Conservation (phyloP, 2,329 filamentous ascomycete genomes). For the Aspergillus fumigatiaffinis region DNA sequence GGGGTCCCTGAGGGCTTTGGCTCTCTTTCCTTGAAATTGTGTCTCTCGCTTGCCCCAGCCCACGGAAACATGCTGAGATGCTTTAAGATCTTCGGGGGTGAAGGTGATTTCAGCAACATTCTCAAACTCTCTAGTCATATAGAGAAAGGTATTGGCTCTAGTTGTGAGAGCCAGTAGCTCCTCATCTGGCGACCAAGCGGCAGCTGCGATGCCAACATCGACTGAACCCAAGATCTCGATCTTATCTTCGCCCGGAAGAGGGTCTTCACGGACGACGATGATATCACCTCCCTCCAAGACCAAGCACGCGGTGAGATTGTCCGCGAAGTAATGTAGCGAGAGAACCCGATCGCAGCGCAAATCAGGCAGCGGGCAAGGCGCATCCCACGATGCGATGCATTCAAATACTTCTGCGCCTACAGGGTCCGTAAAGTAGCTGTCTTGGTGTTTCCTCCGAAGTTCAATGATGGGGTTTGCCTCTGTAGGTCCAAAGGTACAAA, state of each 20-base stretch:
- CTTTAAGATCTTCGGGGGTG: conserved; percentile 70
- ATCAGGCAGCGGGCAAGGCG: conserved; percentile 72
- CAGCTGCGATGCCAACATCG: conserved; percentile 83
- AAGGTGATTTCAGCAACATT: conserved; percentile 72
- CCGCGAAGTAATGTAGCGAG: conserved; percentile 78
- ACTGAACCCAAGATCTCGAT: conserved; percentile 96
- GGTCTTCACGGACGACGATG: conserved; percentile 72
- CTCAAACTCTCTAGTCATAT: conserved; percentile 92
- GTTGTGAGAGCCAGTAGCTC: conserved; percentile 84
- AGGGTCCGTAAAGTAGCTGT: conserved; percentile 37
- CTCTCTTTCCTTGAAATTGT: conserved; percentile 90
- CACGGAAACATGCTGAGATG: conserved; percentile 91
- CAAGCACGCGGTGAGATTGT: conserved; percentile 72
- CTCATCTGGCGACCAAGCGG: conserved; percentile 92
- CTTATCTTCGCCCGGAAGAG: conserved; percentile 63
- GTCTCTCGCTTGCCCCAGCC: conserved; percentile 99
- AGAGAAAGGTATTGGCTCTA: conserved; percentile 70
- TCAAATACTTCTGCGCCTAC: conserved; percentile 40
- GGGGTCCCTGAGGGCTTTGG: conserved; percentile 81
- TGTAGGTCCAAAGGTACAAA: conserved; percentile 82
- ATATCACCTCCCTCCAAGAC: conserved; percentile 90
- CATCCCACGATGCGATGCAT: conserved; percentile 81
- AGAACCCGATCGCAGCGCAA: conserved; percentile 71
- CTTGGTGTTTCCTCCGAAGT: conserved; percentile 52
- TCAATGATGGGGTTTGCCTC: conserved; percentile 67